These are phyloP conservation scores for Lotmaria passim DNA, from an alignment of 208 protist species.

Conservation along the genomic window DNA sequence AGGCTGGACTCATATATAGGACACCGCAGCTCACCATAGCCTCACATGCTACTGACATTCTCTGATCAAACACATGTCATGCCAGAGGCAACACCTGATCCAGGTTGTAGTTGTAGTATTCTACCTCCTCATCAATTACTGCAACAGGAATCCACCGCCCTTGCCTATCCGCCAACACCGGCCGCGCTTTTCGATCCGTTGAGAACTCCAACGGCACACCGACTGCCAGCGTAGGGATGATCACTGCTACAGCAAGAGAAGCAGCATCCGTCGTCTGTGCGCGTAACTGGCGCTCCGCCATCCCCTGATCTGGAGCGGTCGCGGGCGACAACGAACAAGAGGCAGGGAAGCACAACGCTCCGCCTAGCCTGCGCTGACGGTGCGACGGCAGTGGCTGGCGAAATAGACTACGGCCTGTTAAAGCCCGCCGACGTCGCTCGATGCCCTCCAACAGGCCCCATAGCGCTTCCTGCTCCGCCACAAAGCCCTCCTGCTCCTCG, in stretches of 20 bases:
- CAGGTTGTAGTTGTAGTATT: conserved; percentile 24
- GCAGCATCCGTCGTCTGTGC: not conserved
- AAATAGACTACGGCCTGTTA: conserved; percentile 5
- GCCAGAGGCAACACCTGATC: conserved; percentile 9
- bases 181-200: conserved; percentile 5
- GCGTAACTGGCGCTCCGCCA: not conserved
- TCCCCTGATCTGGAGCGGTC: not conserved
- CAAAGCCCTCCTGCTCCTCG: not conserved
- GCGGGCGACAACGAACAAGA: not conserved
- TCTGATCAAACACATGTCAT: not conserved
- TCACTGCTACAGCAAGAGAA: not conserved
- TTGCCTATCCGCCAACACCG: conserved; percentile 5
- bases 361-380: not conserved
- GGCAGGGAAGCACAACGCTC: no score
- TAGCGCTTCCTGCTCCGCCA: conserved; percentile 15
- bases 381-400: conserved; percentile 1
- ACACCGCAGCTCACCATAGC: no score
- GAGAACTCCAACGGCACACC: conserved; percentile 9
- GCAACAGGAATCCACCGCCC: conserved; percentile 16
- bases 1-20: no score
- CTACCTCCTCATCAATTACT: conserved; percentile 10
- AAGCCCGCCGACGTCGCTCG: conserved; percentile 10
- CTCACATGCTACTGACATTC: no score
- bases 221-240: not conserved
- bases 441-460: conserved; percentile 7